Evolutionary conservation across 805 yeast species (phyloP).

Genomic region (Nakazawaea wyomingensis): DNA sequence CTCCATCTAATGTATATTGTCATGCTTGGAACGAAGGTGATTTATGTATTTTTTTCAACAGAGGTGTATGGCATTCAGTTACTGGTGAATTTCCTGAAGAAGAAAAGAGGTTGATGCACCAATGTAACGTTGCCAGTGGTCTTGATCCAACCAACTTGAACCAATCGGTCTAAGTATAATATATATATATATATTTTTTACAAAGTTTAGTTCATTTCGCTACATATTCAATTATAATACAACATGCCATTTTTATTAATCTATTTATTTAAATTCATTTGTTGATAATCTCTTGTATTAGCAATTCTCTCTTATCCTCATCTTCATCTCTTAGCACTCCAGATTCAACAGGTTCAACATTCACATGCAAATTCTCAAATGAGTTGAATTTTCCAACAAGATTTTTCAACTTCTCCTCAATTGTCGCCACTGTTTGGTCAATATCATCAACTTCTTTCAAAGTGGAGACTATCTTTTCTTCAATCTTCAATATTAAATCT

Average conservation of each 20-base stretch:
- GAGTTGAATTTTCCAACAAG: constrained; percentile 3
- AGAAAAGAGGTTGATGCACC: constrained; percentile 85
- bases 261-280: not conserved
- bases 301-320: not conserved
- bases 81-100: constrained; percentile 81
- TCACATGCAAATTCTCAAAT: not conserved
- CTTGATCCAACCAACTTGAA: constrained; percentile 45
- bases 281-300: not conserved
- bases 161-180: not conserved
- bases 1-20: constrained; percentile 68
- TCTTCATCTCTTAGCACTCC: not conserved
- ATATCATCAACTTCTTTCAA: constrained; percentile 8
- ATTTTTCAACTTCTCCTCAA: constrained; percentile 8
- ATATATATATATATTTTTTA: not conserved
- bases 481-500: constrained; percentile 71
- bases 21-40: constrained; percentile 85
- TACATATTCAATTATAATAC: too few relatives aligned
- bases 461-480: constrained; percentile 45
- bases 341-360: not conserved
- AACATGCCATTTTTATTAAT: not conserved
- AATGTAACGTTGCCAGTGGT: constrained; percentile 87
- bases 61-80: constrained; percentile 90
- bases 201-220: too few relatives aligned
- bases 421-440: constrained; percentile 2
- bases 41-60: constrained; percentile 77